phyloP scores from a whole-genome alignment of 768 basidiomycete species.

The Holtermanniella nyarrowii region DNA sequence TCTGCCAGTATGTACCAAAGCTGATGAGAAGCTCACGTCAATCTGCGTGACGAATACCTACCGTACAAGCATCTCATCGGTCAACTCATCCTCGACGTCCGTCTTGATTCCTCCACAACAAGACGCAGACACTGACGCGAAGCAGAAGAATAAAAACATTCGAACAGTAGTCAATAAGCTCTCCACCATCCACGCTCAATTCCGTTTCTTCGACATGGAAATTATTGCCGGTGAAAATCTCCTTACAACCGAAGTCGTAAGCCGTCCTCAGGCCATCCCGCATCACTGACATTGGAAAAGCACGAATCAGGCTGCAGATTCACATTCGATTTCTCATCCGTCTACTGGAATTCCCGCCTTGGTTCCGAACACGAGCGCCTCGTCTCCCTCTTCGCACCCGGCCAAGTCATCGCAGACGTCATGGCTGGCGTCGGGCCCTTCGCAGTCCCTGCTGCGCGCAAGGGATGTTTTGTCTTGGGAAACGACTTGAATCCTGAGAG shows the following conservation, averaged over 20 bases:
- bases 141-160: slow-evolving; percentile 72
- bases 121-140: neutral
- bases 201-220: slow-evolving; percentile 94
- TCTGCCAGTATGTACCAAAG: neutral
- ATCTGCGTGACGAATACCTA: slow-evolving; percentile 78
- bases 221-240: slow-evolving; percentile 81
- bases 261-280: slow-evolving; percentile 37
- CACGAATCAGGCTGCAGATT: slow-evolving; percentile 77
- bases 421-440: slow-evolving; percentile 98
- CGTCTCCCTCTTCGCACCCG: slow-evolving; percentile 57
- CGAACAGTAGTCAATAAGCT: slow-evolving; percentile 93
- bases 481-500: slow-evolving; percentile 93
- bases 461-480: slow-evolving; percentile 76
- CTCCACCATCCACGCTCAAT: slow-evolving; percentile 69
- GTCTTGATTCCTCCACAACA: slow-evolving; percentile 28
- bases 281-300: slow-evolving; percentile 42
- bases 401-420: slow-evolving; percentile 72
- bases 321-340: slow-evolving; percentile 84
- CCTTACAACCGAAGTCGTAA: slow-evolving; percentile 75
- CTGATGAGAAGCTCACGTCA: slow-evolving; percentile 63
- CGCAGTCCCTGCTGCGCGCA: slow-evolving; percentile 82
- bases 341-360: slow-evolving; percentile 97
- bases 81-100: slow-evolving; percentile 78
- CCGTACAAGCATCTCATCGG: slow-evolving; percentile 87
- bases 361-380: slow-evolving; percentile 84